phyloP scores from a whole-genome alignment of 257 asterid species.

The Nicotiana attenuata region DNA sequence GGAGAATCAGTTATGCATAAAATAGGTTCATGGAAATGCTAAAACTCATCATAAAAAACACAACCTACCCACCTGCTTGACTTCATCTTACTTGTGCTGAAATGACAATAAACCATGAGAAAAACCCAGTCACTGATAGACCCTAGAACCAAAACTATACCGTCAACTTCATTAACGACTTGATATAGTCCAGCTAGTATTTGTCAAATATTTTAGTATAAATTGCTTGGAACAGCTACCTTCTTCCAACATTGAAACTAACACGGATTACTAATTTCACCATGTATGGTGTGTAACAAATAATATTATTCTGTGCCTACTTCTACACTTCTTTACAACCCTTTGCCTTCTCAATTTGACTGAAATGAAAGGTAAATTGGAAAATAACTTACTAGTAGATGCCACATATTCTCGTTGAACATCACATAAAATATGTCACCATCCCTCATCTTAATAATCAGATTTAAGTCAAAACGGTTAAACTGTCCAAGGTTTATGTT shows the following conservation, averaged over 20 bases:
- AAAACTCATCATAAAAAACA: not conserved
- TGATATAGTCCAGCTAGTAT: not conserved
- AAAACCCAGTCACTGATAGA: not conserved
- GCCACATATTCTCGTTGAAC: not conserved
- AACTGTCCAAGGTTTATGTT: conserved; percentile 37
- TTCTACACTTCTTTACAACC: not conserved
- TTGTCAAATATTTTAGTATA: not conserved
- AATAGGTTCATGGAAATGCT: not conserved
- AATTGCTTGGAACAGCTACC: not conserved
- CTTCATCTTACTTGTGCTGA: not conserved
- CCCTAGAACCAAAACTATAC: not conserved
- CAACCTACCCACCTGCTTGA: not conserved
- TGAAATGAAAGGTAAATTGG: conserved; percentile 7
- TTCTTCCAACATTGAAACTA: not conserved
- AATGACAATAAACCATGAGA: not conserved
- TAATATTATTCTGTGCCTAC: not conserved
- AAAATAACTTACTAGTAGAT: conserved; percentile 23
- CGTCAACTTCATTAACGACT: not conserved
- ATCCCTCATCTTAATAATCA: not conserved
- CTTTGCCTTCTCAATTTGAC: not conserved
- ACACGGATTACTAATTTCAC: not conserved
- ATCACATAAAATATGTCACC: not conserved
- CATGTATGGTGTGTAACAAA: not conserved
- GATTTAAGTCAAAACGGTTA: not conserved
- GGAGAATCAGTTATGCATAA: not conserved